Evolutionary conservation across 345 rosid genomes (phyloP).

Genomic region (Eucalyptus polybractea): DNA sequence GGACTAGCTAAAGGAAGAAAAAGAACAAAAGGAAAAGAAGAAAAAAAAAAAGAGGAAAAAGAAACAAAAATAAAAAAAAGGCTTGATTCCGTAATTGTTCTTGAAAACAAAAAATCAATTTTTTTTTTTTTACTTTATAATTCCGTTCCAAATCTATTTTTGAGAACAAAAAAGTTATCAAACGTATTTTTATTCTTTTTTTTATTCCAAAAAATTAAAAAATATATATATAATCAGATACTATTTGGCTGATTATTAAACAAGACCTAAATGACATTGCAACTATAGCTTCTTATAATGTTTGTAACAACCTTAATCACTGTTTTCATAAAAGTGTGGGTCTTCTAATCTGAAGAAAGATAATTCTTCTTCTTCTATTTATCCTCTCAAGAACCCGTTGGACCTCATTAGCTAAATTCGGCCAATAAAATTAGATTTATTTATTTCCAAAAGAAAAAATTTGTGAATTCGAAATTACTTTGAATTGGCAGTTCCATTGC

Average conservation of each 20-base stretch:
- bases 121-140: too few relatives aligned
- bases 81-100: accelerated
- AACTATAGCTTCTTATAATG: background rate
- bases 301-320: background rate
- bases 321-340: background rate
- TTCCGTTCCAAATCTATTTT: accelerated
- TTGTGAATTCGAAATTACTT: background rate
- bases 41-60: too few relatives aligned
- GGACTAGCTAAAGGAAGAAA: accelerated
- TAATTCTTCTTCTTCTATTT: background rate
- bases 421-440: background rate
- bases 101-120: accelerated
- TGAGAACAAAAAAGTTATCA: accelerated
- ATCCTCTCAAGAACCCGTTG: background rate
- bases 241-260: accelerated
- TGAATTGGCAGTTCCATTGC: background rate
- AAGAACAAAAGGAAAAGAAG: too few relatives aligned
- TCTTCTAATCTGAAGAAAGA: background rate
- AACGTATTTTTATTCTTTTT: accelerated
- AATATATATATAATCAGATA: accelerated
- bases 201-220: accelerated
- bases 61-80: too few relatives aligned
- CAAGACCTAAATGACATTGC: background rate
- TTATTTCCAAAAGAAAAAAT: background rate
- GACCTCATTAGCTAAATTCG: background rate